These are phyloP conservation scores for Phytophthora rubi DNA, from an alignment of 352 stramenopile genomes.

Conservation along the genomic window DNA sequence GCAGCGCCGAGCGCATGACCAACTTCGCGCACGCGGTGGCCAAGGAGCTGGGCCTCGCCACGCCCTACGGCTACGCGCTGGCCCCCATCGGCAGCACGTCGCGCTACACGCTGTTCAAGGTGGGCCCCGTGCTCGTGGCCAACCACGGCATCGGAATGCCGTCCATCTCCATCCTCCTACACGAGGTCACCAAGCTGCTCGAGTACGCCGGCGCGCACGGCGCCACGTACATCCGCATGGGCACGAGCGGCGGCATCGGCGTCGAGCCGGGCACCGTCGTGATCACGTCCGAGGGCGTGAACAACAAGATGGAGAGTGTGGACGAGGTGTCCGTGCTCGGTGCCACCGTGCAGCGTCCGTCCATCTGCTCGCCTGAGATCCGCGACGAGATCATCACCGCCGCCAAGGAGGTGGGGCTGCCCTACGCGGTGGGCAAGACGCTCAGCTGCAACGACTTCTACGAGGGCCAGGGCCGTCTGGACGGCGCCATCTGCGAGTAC, in stretches of 20 bases:
- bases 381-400: constrained; percentile 58
- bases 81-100: constrained; percentile 70
- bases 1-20: constrained; percentile 79
- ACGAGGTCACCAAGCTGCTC: constrained; percentile 87
- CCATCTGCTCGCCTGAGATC: constrained; percentile 64
- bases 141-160: constrained; percentile 87
- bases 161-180: constrained; percentile 81
- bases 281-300: constrained; percentile 82
- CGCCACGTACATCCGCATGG: constrained; percentile 81
- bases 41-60: constrained; percentile 56
- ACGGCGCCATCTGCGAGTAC: constrained; percentile 85
- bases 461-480: constrained; percentile 82
- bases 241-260: constrained; percentile 79
- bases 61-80: constrained; percentile 71
- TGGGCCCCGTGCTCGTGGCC: constrained; percentile 76
- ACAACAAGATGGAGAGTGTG: constrained; percentile 77
- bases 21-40: constrained; percentile 68
- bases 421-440: constrained; percentile 80
- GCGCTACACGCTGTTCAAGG: constrained; percentile 85
- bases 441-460: constrained; percentile 89
- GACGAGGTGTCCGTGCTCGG: constrained; percentile 73
- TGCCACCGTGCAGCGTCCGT: constrained; percentile 53
- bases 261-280: constrained; percentile 83
- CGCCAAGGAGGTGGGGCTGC: constrained; percentile 55
- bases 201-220: constrained; percentile 68